phyloP scores from a whole-genome alignment of 495 filamentous ascomycete species.

The Monascus purpureus region DNA sequence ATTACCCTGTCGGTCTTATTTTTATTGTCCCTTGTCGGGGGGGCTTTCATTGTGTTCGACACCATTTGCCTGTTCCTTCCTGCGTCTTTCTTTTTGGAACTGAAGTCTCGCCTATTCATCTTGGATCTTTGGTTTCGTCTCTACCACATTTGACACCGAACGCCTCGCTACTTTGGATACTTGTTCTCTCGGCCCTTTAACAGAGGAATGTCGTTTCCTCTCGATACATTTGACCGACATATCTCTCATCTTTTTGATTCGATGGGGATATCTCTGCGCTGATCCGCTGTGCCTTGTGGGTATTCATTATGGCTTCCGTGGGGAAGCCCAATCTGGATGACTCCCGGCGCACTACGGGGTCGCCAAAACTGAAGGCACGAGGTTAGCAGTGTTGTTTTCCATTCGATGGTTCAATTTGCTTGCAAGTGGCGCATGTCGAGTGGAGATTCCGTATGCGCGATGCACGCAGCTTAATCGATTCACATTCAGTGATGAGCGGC shows the following conservation, averaged over 20 bases:
- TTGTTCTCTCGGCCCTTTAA: slow-evolving; percentile 5
- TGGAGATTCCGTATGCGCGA: too few relatives aligned
- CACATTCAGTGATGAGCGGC: background rate
- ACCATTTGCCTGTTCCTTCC: background rate
- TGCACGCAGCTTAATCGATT: too few relatives aligned
- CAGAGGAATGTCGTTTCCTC: slow-evolving; percentile 33
- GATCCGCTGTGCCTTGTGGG: slow-evolving; percentile 20
- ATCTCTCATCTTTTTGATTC: slow-evolving; percentile 18
- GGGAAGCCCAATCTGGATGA: slow-evolving; percentile 30
- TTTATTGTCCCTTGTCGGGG: too few relatives aligned
- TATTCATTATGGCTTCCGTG: slow-evolving; percentile 28
- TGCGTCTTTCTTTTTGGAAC: background rate
- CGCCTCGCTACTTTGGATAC: background rate
- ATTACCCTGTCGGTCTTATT: background rate
- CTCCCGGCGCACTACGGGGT: slow-evolving; percentile 34
- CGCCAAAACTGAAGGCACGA: slow-evolving; percentile 49
- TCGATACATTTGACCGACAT: slow-evolving; percentile 16
- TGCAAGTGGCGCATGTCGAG: too few relatives aligned
- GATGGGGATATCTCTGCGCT: slow-evolving; percentile 30
- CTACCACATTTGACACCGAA: background rate
- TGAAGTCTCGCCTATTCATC: background rate
- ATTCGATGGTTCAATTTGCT: too few relatives aligned
- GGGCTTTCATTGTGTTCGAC: background rate
- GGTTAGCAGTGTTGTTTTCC: too few relatives aligned
- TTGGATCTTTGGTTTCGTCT: background rate